Conservation (phyloP, 1,284 basidiomycete genomes). For the Phenoliferia sp. region DNA sequence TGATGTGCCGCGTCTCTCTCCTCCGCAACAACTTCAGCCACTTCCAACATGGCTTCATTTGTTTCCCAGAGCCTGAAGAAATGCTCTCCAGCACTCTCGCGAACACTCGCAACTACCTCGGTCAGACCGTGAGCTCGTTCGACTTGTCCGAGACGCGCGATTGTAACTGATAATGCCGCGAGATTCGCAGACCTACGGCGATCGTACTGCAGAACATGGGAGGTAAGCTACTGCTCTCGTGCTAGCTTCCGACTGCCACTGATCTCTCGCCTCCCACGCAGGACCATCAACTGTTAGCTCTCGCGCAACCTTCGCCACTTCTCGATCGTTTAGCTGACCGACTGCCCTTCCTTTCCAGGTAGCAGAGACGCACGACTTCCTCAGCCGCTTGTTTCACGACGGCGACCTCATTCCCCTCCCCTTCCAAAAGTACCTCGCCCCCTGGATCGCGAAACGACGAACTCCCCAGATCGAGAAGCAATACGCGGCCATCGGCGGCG, state of each 20-base stretch:
- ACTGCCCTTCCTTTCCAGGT: slow-evolving; percentile 23
- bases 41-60: background rate
- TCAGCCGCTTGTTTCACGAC: slow-evolving; percentile 90
- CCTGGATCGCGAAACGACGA: slow-evolving; percentile 82
- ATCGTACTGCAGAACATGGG: background rate
- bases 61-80: background rate
- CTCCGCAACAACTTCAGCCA: background rate
- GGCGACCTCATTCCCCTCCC: slow-evolving; percentile 94
- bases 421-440: slow-evolving; percentile 81
- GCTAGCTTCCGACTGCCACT: background rate
- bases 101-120: background rate
- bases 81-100: slow-evolving; percentile 53
- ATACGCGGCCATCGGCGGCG: slow-evolving; percentile 91
- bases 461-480: slow-evolving; percentile 93
- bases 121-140: slow-evolving; percentile 33
- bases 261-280: background rate
- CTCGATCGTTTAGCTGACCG: background rate
- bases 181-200: background rate
- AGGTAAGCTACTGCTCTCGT: background rate
- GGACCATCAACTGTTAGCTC: background rate
- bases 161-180: background rate
- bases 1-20: background rate
- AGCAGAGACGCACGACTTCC: slow-evolving; percentile 56
- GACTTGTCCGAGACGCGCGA: background rate
- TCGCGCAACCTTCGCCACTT: background rate